These are phyloP conservation scores for Zygnema circumcarinatum DNA, from an alignment of 139 green algal genomes.

Conservation along the genomic window DNA sequence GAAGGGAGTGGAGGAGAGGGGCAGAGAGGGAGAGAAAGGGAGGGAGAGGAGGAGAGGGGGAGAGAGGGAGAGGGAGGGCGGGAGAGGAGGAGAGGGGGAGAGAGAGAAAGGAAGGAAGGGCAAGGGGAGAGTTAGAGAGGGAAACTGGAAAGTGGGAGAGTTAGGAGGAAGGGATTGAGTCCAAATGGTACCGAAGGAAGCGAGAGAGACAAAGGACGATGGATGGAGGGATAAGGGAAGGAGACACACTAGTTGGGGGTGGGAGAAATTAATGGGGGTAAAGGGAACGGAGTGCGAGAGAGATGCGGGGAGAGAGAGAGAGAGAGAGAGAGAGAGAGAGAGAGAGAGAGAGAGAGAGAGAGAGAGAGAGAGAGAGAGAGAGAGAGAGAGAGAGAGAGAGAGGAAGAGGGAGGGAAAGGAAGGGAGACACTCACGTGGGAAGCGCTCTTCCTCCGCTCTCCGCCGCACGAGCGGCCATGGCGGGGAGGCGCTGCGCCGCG, in stretches of 20 bases:
- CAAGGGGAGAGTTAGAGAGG: background rate
- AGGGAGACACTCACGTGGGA: background rate
- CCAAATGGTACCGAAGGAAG: background rate
- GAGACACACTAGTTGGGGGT: background rate
- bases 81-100: background rate
- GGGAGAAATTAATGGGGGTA: background rate
- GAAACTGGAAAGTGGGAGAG: background rate
- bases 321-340: background rate
- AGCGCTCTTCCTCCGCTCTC: background rate
- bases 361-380: constrained; percentile 9
- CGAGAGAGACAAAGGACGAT: background rate
- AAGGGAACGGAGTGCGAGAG: background rate
- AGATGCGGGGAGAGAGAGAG: background rate
- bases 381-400: background rate
- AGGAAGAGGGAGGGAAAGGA: background rate
- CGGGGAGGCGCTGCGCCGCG: background rate
- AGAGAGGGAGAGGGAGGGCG: background rate
- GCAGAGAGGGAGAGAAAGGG: background rate
- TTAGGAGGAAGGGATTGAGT: background rate
- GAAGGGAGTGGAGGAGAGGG: background rate
- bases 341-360: background rate
- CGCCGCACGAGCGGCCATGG: background rate
- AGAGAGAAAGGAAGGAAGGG: background rate
- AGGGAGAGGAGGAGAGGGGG: background rate
- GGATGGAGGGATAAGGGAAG: background rate